Evolutionary conservation across 345 rosid species (phyloP), one percentile per base, ranked within the genome.

Genomic region (Citropsis articulata): DNA sequence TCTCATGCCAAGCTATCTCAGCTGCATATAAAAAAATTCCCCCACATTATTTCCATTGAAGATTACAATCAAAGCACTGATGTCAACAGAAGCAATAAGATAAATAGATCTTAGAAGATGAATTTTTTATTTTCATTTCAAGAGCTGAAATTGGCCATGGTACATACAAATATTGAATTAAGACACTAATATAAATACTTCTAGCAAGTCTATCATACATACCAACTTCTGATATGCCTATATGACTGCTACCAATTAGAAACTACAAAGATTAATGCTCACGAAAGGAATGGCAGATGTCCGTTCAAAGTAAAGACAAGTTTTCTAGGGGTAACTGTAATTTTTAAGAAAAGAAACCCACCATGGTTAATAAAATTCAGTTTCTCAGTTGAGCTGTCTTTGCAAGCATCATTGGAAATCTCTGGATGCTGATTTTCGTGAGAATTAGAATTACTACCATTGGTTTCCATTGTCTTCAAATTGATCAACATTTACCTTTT

Each of bases 1-100:
- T 75, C 83, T 82, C 82, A 27, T 79, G 73, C 87, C 89, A 86
- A 71, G 71, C 76, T 63, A 77, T 76, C 82, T 84, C 83, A 73
- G 87, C 83, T 81, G 83, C 78, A 76, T 28, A 62, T 38, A 38
- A 83, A 48, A 59, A 42, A 50, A 50, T 22, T 59, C 57, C 27
- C 19, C 33, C 30, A 62, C 61, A 72, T 79, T 62, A 79, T 35
- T 72, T 69, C 25, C 66, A 53, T 7, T 38, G 28, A n/a, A 25
- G 18, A 33, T 38, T 13, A n/a, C 12, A 28, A 66, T 64, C 24
- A 14, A 48, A 55, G 40, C 27, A 61, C 40, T 33, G 59, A 56
- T 9, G 38, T 28, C 4, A 59, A 60, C 36, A 40, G 67, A 61
- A 24, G 6, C 38, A 30, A 48, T 42, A 31, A 42, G 22, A 21